phyloP scores from a whole-genome alignment of 371 early-diverging fungal species.

The Nematocida major region DNA sequence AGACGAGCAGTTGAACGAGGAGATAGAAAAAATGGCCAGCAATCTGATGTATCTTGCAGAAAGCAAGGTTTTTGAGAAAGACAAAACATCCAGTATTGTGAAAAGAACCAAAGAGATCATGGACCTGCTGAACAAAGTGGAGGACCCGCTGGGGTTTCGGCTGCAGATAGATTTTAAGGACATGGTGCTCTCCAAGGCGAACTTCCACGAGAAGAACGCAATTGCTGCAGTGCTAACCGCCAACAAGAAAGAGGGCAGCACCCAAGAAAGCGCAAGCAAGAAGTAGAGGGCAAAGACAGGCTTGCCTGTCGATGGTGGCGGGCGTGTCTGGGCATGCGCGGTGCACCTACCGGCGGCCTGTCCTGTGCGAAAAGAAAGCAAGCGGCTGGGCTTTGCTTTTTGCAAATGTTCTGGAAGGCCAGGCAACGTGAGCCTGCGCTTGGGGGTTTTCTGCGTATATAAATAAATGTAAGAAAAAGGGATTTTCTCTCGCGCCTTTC shows the following conservation, averaged over 20 bases:
- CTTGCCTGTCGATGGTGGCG: too few species aligned
- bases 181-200: conserved; percentile 30
- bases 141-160: conserved; percentile 14
- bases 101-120: conserved; percentile 41
- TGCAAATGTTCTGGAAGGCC: too few species aligned
- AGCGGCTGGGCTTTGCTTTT: too few species aligned
- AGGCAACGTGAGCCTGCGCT: too few species aligned
- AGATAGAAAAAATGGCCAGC: conserved; percentile 53
- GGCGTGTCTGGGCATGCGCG: too few species aligned
- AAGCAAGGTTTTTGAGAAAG: conserved; percentile 39
- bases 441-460: too few species aligned
- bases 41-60: conserved; percentile 34
- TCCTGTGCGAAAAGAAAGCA: too few species aligned
- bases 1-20: conserved; percentile 19
- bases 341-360: too few species aligned
- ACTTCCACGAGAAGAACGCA: conserved; percentile 44
- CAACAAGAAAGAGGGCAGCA: not conserved
- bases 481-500: too few species aligned
- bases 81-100: conserved; percentile 32
- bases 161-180: conserved; percentile 48
- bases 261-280: not conserved
- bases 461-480: too few species aligned
- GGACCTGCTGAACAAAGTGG: conserved; percentile 15
- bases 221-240: conserved; percentile 34
- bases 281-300: too few species aligned